Evolutionary conservation across 257 asterid species (phyloP), one percentile per base, ranked within the genome.

Genomic region (Euphrasia confusa): DNA sequence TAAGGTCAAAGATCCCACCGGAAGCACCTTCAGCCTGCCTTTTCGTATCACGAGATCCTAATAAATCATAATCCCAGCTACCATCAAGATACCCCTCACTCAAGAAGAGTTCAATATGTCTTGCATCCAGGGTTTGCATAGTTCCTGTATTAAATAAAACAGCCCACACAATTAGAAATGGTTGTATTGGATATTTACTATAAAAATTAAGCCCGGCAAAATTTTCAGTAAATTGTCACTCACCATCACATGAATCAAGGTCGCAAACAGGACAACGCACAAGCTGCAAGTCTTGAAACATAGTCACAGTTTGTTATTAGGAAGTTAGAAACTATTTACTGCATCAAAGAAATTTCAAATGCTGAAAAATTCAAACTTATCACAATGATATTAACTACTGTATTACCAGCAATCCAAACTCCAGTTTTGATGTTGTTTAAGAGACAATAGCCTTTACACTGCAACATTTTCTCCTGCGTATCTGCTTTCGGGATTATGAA

Each of bases 181-280:
- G 10, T 7, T 21, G 44, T 42, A 33, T 35, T 50, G 50, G 53
- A 42, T 47, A 7, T 50, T 28, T 7, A 54, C 10, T 10, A 47
- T 54, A 44, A 5, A 45, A 10, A 49, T 54, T 26, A 68, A 26
- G 63, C 45, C 10, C 33, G 15, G 10, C 30, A 30, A 53, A 54
- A 9, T 13, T 28, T 40, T 30, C 14, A 33, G 47, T 55, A 53
- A 33, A 5, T 33, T 33, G 9, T 33, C 59, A 73, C 88, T 79
- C 71, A 93, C 99, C 99, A 63, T 93, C 99, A 68, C 99, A 93
- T 13, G 95, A 68, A 58, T 85, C 87, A 68, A 93, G 84, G 72
- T 93, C 95, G 37, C 97, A 93, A 60, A 89, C 96, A 18, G 97
- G 99, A 72, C 99, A 93, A 28, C 95, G 86, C 39, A 84, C 99